Percentiles rank a stretch among this genome's conserved stretches.
Conservation (phyloP, 2,329 filamentous ascomycete genomes). For the Periconia sp. region DNA sequence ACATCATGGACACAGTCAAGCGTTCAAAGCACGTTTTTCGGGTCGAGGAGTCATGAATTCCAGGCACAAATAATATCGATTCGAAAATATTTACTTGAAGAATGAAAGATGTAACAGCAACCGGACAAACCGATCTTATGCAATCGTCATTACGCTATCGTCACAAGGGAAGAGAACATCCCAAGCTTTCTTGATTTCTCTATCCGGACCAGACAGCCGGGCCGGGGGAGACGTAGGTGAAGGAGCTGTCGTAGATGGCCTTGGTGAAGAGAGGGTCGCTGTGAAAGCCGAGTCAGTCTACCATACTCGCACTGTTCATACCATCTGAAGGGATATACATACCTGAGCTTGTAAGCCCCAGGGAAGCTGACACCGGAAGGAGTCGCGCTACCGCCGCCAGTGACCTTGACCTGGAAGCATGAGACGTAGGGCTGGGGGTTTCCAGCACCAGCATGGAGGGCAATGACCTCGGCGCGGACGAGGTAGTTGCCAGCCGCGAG, state of each 20-base stretch:
- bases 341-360: slow-evolving; percentile 35
- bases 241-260: slow-evolving; percentile 35
- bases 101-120: not conserved
- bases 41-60: too few relatives aligned
- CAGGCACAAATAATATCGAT: not conserved
- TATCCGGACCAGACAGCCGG: slow-evolving; percentile 38
- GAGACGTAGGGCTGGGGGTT: slow-evolving; percentile 38
- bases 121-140: not conserved
- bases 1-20: too few relatives aligned
- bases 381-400: slow-evolving; percentile 34
- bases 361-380: slow-evolving; percentile 38
- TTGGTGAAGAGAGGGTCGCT: slow-evolving; percentile 37
- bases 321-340: not conserved
- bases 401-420: slow-evolving; percentile 44
- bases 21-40: too few relatives aligned
- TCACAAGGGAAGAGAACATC: not conserved
- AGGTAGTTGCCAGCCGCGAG: slow-evolving; percentile 37
- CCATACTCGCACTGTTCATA: not conserved
- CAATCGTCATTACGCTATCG: not conserved
- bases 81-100: not conserved
- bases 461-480: slow-evolving; percentile 37
- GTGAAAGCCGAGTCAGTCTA: not conserved
- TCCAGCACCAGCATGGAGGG: slow-evolving; percentile 35
- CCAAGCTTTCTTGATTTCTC: not conserved
- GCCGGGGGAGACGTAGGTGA: slow-evolving; percentile 39